phyloP scores from a whole-genome alignment of 2,329 filamentous ascomycete genomes.

The Beauveria medogensis region DNA sequence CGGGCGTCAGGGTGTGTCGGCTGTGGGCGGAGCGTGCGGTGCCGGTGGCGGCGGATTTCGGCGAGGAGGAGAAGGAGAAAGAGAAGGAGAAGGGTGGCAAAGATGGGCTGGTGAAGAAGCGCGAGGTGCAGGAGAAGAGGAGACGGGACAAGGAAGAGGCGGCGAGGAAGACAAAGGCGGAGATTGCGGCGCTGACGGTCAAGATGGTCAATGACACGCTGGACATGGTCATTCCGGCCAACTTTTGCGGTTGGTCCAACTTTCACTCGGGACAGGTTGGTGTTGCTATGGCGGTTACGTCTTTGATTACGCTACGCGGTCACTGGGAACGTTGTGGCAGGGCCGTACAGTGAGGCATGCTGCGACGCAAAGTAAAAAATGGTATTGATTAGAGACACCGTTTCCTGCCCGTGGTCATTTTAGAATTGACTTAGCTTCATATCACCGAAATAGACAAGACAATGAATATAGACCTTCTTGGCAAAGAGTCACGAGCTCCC shows the following conservation, averaged over 20 bases:
- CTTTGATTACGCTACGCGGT: constrained; percentile 49
- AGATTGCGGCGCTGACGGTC: constrained; percentile 31
- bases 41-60: constrained; percentile 19
- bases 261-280: constrained; percentile 45
- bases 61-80: constrained; percentile 14
- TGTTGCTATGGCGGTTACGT: constrained; percentile 51
- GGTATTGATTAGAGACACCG: no score
- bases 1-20: constrained; percentile 33
- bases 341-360: neutral
- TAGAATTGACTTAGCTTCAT: neutral
- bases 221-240: constrained; percentile 55
- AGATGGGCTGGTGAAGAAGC: constrained; percentile 13
- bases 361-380: no score
- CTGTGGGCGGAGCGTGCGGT: constrained; percentile 28
- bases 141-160: constrained; percentile 26
- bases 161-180: constrained; percentile 22
- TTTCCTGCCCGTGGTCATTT: neutral
- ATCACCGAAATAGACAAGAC: neutral
- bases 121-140: constrained; percentile 23
- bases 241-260: constrained; percentile 51
- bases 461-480: neutral
- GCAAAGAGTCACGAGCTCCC: neutral
- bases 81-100: constrained; percentile 12
- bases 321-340: constrained; percentile 48
- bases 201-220: constrained; percentile 48